Evolutionary conservation across 345 rosid species (phyloP).

Genomic region (Mercurialis annua): DNA sequence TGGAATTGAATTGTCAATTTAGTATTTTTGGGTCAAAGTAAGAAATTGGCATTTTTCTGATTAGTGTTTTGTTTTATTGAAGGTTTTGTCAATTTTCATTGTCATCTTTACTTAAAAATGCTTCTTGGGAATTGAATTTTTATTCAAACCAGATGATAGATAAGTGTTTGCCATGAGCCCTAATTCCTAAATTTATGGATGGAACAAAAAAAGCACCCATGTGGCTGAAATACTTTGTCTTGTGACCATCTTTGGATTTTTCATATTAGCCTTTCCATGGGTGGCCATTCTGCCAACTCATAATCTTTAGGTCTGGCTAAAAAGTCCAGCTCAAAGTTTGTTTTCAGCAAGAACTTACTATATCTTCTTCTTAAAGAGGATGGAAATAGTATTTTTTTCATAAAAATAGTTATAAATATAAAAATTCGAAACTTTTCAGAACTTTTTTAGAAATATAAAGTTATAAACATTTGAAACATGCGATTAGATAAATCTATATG

Average conservation of each 20-base stretch:
- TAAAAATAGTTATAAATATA: too few relatives aligned
- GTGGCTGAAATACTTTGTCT: constrained; percentile 26
- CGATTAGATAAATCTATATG: too few relatives aligned
- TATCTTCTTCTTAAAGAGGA: not conserved
- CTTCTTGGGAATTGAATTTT: constrained; percentile 14
- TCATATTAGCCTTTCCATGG: not conserved
- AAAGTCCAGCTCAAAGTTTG: constrained; percentile 8
- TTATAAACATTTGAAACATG: too few relatives aligned
- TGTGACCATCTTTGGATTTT: constrained; percentile 27
- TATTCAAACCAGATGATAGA: not conserved
- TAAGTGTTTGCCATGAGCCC: not conserved
- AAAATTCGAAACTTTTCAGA: too few relatives aligned
- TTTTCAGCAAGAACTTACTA: not conserved
- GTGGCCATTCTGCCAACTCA: constrained; percentile 13
- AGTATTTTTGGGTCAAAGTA: constrained; percentile 25
- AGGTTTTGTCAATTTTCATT: constrained; percentile 16
- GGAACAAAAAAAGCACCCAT: constrained; percentile 16
- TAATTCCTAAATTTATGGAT: constrained; percentile 14
- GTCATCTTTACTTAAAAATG: not conserved
- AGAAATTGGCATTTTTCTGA: constrained; percentile 31
- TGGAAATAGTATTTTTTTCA: too few relatives aligned
- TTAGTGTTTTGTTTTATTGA: constrained; percentile 15
- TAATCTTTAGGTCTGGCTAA: not conserved
- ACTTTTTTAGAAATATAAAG: too few relatives aligned
- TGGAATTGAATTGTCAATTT: constrained; percentile 7